Evolutionary conservation across 768 basidiomycete species (phyloP).

Genomic region (Podaxis pistillaris): DNA sequence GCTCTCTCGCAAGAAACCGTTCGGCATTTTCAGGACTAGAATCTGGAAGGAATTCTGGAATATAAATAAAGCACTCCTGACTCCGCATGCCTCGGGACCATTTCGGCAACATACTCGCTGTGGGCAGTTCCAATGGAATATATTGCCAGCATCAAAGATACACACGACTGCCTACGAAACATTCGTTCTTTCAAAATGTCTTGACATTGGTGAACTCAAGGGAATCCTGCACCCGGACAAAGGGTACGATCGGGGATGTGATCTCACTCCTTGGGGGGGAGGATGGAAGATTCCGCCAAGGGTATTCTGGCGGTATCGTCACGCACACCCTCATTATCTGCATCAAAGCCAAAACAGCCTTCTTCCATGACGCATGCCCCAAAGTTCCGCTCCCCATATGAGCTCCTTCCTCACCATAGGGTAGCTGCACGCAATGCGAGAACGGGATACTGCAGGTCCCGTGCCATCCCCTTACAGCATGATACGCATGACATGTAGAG

Average conservation of each 20-base stretch:
- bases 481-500: neutral
- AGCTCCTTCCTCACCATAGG: neutral
- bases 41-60: neutral
- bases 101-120: neutral
- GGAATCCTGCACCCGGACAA: neutral
- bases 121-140: neutral
- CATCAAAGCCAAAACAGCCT: neutral
- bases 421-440: neutral
- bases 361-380: neutral
- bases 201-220: neutral
- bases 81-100: neutral
- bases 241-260: neutral
- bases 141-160: neutral
- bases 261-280: neutral
- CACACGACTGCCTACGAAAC: neutral
- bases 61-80: neutral
- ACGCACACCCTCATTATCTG: neutral
- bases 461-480: neutral
- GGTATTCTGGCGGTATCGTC: neutral
- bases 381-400: neutral
- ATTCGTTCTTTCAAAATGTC: neutral
- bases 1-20: neutral
- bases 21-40: neutral
- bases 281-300: neutral
- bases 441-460: neutral